Evolutionary conservation across 306 rosid species (phyloP).

Genomic region (Clitoria ternatea): DNA sequence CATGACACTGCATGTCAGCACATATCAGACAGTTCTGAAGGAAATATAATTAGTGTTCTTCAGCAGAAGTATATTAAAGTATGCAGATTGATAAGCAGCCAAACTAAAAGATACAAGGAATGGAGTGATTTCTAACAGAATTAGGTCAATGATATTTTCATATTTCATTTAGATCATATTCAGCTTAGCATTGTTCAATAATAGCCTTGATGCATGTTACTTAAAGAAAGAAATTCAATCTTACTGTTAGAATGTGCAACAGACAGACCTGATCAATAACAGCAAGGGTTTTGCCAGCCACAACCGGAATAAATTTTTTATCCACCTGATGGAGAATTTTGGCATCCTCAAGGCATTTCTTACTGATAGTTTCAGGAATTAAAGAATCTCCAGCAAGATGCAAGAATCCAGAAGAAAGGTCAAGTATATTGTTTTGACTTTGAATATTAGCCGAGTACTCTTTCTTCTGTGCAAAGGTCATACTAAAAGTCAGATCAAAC

Average conservation of each 20-base stretch:
- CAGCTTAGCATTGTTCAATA: not conserved
- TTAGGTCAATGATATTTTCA: not conserved
- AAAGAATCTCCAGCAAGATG: slow-evolving; percentile 81
- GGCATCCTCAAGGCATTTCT: slow-evolving; percentile 61
- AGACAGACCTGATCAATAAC: slow-evolving; percentile 81
- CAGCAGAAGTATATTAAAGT: not conserved
- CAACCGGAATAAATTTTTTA: slow-evolving; percentile 87
- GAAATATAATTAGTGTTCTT: not conserved
- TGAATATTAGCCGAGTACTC: slow-evolving; percentile 31
- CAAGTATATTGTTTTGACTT: slow-evolving; percentile 56
- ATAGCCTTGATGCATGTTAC: not conserved
- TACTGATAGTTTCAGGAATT: slow-evolving; percentile 67
- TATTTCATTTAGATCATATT: not conserved
- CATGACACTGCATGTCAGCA: not conserved
- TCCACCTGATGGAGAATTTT: slow-evolving; percentile 89
- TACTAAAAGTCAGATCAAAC: slow-evolving; percentile 27
- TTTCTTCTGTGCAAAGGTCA: slow-evolving; percentile 46
- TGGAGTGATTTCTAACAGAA: not conserved
- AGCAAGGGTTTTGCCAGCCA: slow-evolving; percentile 72
- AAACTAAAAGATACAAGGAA: not conserved
- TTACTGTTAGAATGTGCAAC: not conserved
- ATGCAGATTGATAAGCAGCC: not conserved
- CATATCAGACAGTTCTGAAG: not conserved
- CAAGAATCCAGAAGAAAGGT: slow-evolving; percentile 77
- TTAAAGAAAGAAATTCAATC: slow-evolving; percentile 1